Evolutionary conservation across 768 basidiomycete genomes (phyloP), one percentile per base, ranked within the genome.

Genomic region (Thelephora aurantiotincta): DNA sequence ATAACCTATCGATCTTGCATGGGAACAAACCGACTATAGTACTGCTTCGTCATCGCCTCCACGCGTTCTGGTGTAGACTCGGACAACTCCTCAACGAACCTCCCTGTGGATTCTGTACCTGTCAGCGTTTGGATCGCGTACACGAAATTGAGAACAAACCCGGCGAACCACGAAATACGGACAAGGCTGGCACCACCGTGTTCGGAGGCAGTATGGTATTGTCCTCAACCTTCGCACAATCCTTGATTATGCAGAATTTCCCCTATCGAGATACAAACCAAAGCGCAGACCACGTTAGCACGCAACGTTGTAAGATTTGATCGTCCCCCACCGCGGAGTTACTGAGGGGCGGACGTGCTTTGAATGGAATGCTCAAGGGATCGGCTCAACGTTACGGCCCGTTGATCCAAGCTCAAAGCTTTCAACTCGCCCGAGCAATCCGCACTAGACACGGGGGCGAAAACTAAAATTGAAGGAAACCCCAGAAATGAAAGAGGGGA

Each of bases 231-330:
- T 77, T 80, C 2, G 85, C 88, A 54, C 92, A 93, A 58, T 98
- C 94, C 60, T 97, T 96, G 62, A 97, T 92, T 49, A 94, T 92
- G 0, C 84, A 82, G 57, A 98, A 96, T 62, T 96, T 92, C 19
- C 96, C 93, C 93, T 97, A 55, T 13, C 42, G 1, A 19, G 33
- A 4, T 23, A 18, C 14, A 14, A 30, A 30, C 26, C 5, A 4
- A 9, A 30, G 9, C 26, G 26, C 26, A 30, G 9, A 30, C 9
- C 26, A 9, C 9, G 26, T 30, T 30, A 30, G 26, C 9, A 30
- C 9, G 26, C 9, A 30, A 30, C 9, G 26, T 9, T 30, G 26
- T 30, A 30, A 30, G 26, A 9, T 30, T 4, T 9, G 5, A 30
- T 30, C n/a, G n/a, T 30, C 26, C 9, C 5, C 9, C 26, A 30